These are phyloP conservation scores for Linaria vulgaris DNA, from an alignment of 257 asterid species.

Conservation along the genomic window DNA sequence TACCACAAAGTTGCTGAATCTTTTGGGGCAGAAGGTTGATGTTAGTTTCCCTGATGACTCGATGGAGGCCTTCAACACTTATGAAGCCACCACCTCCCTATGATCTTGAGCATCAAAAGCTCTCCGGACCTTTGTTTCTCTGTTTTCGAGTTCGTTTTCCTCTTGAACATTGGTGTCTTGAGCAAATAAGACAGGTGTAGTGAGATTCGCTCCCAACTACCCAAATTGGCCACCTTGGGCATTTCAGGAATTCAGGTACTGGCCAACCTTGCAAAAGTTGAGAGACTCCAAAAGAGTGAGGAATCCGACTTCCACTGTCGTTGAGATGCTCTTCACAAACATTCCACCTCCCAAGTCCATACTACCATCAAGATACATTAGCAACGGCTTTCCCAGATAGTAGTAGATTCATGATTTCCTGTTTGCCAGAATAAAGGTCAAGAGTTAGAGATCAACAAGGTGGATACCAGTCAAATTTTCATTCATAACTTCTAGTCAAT, in stretches of 20 bases:
- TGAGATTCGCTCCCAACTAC: conserved; percentile 98
- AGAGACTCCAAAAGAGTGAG: conserved; percentile 92
- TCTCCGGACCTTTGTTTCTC: conserved; percentile 80
- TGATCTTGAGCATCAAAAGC: conserved; percentile 92
- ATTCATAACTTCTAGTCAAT: conserved; percentile 11
- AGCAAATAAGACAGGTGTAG: conserved; percentile 86
- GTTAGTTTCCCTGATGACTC: conserved; percentile 60
- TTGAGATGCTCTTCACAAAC: conserved; percentile 87
- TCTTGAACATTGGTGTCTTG: conserved; percentile 82
- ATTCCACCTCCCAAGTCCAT: conserved; percentile 96
- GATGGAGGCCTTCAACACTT: conserved; percentile 79
- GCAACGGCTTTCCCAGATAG: conserved; percentile 91
- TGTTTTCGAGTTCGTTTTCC: conserved; percentile 75
- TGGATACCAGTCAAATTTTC: conserved; percentile 8
- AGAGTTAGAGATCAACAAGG: neutral
- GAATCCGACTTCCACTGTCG: conserved; percentile 87
- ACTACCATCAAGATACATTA: conserved; percentile 82
- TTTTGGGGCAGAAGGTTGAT: conserved; percentile 67
- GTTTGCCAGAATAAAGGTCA: no score
- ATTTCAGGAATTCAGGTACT: conserved; percentile 69
- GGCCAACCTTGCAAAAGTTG: conserved; percentile 90
- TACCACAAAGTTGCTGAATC: conserved; percentile 59
- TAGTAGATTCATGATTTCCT: conserved; percentile 95
- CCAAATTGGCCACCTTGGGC: conserved; percentile 99
- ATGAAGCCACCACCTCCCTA: conserved; percentile 99